Percentiles rank a stretch among this genome's conserved stretches.
These are phyloP conservation scores for Colletotrichum eleusines DNA, from an alignment of 2,329 filamentous ascomycete genomes.

Conservation along the genomic window DNA sequence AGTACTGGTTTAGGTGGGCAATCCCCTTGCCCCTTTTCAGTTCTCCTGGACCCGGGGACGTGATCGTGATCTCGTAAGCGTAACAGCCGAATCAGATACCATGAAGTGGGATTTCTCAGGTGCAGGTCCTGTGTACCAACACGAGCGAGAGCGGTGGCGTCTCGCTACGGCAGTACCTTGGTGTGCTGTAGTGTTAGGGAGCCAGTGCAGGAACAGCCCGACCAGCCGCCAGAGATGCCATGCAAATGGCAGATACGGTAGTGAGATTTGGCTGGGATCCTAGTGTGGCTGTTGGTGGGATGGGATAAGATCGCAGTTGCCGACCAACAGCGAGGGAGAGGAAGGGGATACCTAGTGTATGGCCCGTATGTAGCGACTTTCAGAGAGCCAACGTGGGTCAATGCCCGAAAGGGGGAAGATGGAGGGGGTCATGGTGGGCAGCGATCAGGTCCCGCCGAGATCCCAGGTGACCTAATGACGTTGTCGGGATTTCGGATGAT, in stretches of 20 bases:
- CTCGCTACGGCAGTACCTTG: constrained; percentile 3
- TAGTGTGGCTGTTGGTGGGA: constrained; percentile 31
- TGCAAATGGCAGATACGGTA: not conserved
- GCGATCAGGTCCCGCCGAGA: constrained; percentile 41
- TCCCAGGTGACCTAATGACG: constrained; percentile 41
- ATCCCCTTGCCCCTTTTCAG: not conserved
- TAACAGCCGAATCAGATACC: constrained; percentile 7
- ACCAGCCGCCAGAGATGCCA: constrained; percentile 25
- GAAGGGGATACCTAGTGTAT: no score
- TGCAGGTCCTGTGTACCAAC: constrained; percentile 2
- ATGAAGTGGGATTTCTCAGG: constrained; percentile 3
- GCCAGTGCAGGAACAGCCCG: constrained; percentile 38
- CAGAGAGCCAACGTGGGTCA: not conserved
- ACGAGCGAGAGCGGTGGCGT: constrained; percentile 11
- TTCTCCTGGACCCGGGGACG: not conserved
- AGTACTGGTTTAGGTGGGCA: constrained; percentile 12
- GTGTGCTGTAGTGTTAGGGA: not conserved
- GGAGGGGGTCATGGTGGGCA: constrained; percentile 25
- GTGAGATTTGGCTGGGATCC: constrained; percentile 11
- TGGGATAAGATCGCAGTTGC: constrained; percentile 11
- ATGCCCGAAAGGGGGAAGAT: not conserved
- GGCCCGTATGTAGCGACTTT: constrained; percentile 8
- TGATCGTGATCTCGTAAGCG: constrained; percentile 27
- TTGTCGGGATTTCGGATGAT: constrained; percentile 41
- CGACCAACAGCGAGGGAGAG: not conserved